Conservation (phyloP, 2,329 filamentous ascomycete species). For the Neurospora sp. region DNA sequence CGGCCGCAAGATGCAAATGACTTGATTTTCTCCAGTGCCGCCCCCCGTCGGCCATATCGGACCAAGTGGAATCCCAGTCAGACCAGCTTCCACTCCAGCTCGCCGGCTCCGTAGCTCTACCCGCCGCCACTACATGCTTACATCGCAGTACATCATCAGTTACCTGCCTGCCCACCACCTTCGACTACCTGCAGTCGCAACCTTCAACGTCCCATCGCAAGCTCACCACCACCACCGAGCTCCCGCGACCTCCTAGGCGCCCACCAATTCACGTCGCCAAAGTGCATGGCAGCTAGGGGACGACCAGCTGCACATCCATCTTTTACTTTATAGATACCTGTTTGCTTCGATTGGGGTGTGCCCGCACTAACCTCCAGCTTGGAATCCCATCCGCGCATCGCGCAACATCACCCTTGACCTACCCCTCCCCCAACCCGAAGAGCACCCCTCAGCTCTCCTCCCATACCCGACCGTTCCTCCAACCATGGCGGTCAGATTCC, state of each 20-base stretch:
- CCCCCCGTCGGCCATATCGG: not conserved
- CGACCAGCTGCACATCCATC: not conserved
- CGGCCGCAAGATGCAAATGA: not conserved
- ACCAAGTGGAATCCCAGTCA: not conserved
- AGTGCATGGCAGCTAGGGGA: slow-evolving; percentile 7
- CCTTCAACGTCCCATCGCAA: not conserved
- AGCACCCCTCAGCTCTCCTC: not conserved
- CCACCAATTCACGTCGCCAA: slow-evolving; percentile 2
- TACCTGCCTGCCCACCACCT: not conserved
- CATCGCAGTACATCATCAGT: not conserved
- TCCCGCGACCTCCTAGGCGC: slow-evolving; percentile 3
- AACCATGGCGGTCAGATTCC: slow-evolving; percentile 19
- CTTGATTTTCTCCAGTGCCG: not conserved
- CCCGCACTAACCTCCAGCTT: not conserved
- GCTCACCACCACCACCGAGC: not conserved
- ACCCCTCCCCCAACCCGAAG: not conserved
- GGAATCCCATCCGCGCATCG: not conserved
- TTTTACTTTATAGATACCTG: not conserved
- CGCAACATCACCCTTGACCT: not conserved
- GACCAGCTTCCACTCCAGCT: not conserved
- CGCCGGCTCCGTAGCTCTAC: not conserved
- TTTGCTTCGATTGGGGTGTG: slow-evolving; percentile 3
- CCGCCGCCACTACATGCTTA: not conserved
- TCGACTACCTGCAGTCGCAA: not conserved
- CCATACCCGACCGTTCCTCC: not conserved